Evolutionary conservation across 1,284 basidiomycete species (phyloP), one percentile per base, ranked within the genome.

Genomic region (Leucoagaricus sp.): DNA sequence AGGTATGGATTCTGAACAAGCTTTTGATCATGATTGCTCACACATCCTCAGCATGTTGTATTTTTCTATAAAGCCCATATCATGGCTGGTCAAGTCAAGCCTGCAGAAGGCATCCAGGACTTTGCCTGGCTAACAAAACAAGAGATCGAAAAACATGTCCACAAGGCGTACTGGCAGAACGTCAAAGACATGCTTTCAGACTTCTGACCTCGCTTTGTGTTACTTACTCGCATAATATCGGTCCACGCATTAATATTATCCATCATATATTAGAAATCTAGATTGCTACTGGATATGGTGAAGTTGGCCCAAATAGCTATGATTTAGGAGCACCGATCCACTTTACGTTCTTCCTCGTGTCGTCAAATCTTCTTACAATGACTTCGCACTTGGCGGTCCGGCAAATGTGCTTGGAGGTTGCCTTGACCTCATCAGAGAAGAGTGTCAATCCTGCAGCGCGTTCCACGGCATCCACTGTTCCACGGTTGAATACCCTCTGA

Each of bases 121-220:
- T 94, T 93, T 74, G 92, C 90, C 19, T 96, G 93, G 93, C 77
- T 95, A 60, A 94, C 93, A 55, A 93, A 93, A 72, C 83, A 94
- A 69, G 93, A 96, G 77, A 86, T 95, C 51, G 74, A 86, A 68
- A 72, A 81, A 40, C 79, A 78, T 44, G 84, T 92, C 28, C 78
- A 84, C 49, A 67, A 72, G 59, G 72, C 80, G 57, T 94, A 94
- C 65, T 95, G 92, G 92, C 67, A 78, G 47, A 81, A 83, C 57
- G 77, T 93, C 62, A 87, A 87, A 72, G 88, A 91, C 67, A 87
- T 94, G 71, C 76, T 95, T 62, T 91, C 90, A 53, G 87, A 91
- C 68, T 81, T 79, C 69, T 87, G 77, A 70, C n/a, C 41, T 40
- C 33, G 31, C 33, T 36, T 40, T 50, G 42, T 40, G 26, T 8